Evolutionary conservation across 208 protist genomes (phyloP), one percentile per base, ranked within the genome.

Genomic region (Leishmania amazonensis): DNA sequence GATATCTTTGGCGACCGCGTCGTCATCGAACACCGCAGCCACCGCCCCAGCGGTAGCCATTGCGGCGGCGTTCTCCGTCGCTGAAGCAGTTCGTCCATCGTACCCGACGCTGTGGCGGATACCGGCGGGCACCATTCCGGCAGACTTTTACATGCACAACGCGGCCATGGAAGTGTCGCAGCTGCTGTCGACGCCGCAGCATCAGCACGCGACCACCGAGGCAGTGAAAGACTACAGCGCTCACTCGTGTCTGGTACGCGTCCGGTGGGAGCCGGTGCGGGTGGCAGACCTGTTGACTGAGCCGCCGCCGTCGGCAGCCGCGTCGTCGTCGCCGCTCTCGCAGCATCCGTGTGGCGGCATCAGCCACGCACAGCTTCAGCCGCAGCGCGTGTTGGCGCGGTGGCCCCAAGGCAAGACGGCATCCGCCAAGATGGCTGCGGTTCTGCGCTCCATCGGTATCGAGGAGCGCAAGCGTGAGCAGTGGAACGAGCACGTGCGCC

Each of bases 381-480:
- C 65, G 51, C 88, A 93, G 71, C 86, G 86, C 1, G 89, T 95
- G 21, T 71, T 93, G 42, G 91, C 89, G 6, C 83, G 86, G 57
- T 95, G 89, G 89, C 89, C 91, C 21, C 80, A 86, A 24, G 87
- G 80, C 17, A 85, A 78, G 80, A 7, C 47, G 11, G 64, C 57
- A 51, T 85, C 76, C n/a, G 53, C 86, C 28, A 87, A 83, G 62
- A 64, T 83, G 38, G 76, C 38, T 51, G 83, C 85, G 0, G 85
- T 91, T 15, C 74, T 89, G 51, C 88, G 88, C 58, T 83, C 85
- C 40, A 88, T 89, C 19, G 73, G 65, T 15, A 89, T 89, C 42
- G 88, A 89, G 45, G 65, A 67, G 28, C 83, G 79, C 7, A 91
- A 89, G 75, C 81, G 85, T 0, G 83, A 84, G 70, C 82, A 89